Evolutionary conservation across 2,329 filamentous ascomycete genomes (phyloP), one percentile per base, ranked within the genome.

Genomic region (Pseudogymnoascus sp.): DNA sequence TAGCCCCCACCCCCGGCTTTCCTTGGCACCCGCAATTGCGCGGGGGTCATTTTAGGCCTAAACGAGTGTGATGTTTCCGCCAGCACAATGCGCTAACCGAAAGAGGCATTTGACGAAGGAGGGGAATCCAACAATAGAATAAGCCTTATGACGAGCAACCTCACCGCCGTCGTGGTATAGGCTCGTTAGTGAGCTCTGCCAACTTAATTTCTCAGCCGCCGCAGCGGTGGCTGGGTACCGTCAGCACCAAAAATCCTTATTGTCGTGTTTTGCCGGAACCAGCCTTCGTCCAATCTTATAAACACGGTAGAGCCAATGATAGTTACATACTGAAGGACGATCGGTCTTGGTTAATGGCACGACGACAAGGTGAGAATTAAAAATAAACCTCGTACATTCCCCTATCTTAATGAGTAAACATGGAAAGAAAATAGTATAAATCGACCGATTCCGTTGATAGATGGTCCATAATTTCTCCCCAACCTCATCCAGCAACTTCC

Each of bases 51-150:
- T 30, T 50, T 50, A 50, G 43, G 14, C 14, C 43, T 6, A 4
- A 28, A 53, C 47, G n/a, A 53, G 18, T n/a, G 8, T 3, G 25
- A 5, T n/a, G 7, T 33, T 33, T 30, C n/a, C 25, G 2, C n/a
- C 25, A 33, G 6, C 9, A 6, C n/a, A 11, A 25, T 3, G 5
- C 47, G 47, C 47, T 53, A 53, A 33, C 47, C 47, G 8, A 53
- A 53, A 18, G 25, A 53, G 47, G 47, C n/a, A 28, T 53, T 53
- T 53, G 25, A 53, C 47, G 47, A 53, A 53, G 47, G 25, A 18
- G 25, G 11, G n/a, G 18, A 53, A 33, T 33, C 28, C 47, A 15
- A 53, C 47, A 53, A 53, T 12, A 53, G 14, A 47, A 47, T 47
- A 47, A 15, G 14, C 22, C 41, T 47, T 28, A 47, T 28, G 12